Evolutionary conservation across 164 flowering plant species (phyloP).

Genomic region (Aristolochia californica): DNA sequence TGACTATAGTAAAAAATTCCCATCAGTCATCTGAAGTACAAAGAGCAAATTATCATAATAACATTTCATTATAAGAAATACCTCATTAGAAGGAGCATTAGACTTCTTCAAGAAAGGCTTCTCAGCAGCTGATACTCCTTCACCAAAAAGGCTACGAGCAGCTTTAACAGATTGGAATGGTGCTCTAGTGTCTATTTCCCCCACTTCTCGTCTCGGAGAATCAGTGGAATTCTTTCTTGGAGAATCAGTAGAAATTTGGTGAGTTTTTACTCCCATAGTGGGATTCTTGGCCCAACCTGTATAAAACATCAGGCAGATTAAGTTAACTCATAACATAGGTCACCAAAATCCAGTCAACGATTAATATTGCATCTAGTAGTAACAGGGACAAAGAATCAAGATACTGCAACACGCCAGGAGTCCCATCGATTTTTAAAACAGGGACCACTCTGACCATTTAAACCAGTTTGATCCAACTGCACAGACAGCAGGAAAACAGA

Average conservation of each 20-base stretch:
- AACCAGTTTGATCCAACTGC: no score
- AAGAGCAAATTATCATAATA: not conserved
- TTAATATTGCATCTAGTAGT: no score
- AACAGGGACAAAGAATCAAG: not conserved
- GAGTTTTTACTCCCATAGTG: conserved; percentile 46
- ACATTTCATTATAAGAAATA: conserved; percentile 10
- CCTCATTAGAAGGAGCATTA: conserved; percentile 62
- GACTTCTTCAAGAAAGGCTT: conserved; percentile 48
- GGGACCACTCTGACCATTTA: no score
- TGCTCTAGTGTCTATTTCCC: conserved; percentile 95
- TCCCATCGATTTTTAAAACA: not conserved
- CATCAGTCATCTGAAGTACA: no score
- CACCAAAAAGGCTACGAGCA: conserved; percentile 84
- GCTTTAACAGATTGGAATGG: conserved; percentile 98
- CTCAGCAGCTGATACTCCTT: conserved; percentile 72
- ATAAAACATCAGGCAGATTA: not conserved
- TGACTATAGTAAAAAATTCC: not conserved
- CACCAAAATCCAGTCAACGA: not conserved
- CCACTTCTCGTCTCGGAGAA: conserved; percentile 49
- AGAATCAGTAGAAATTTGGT: conserved; percentile 33
- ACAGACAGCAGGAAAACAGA: no score
- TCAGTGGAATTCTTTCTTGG: conserved; percentile 17
- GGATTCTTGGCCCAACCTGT: not conserved
- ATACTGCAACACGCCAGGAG: not conserved
- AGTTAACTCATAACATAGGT: not conserved